Evolutionary conservation across 2,329 filamentous ascomycete species (phyloP).

Genomic region (Fusarium zealandicum): DNA sequence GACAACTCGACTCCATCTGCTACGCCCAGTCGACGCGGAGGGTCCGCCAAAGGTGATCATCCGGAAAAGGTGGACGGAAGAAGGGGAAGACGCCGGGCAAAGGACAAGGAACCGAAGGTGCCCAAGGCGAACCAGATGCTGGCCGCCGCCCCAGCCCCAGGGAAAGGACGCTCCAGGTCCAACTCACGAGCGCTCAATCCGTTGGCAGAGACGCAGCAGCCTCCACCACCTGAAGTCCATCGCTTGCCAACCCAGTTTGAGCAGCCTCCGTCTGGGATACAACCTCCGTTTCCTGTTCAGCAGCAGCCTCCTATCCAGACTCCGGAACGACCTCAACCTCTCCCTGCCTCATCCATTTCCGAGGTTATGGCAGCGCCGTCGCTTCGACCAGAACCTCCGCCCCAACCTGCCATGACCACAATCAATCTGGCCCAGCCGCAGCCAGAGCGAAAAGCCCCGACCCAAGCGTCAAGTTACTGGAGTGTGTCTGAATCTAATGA

Average conservation of each 20-base stretch:
- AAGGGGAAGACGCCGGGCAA: conserved; percentile 50
- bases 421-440: conserved; percentile 58
- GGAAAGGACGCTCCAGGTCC: conserved; percentile 61
- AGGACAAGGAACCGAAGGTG: conserved; percentile 53
- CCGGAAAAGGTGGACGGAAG: conserved; percentile 56
- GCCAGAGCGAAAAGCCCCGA: conserved; percentile 59
- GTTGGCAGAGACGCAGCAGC: conserved; percentile 53
- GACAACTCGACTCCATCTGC: conserved; percentile 65
- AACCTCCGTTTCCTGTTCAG: conserved; percentile 51
- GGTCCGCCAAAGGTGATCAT: conserved; percentile 51
- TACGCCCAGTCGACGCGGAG: conserved; percentile 64
- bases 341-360: conserved; percentile 51
- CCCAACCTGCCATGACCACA: conserved; percentile 56
- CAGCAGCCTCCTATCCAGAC: conserved; percentile 39
- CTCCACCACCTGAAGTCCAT: conserved; percentile 49
- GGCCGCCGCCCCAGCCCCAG: conserved; percentile 54
- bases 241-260: conserved; percentile 56
- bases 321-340: conserved; percentile 48
- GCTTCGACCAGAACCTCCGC: conserved; percentile 61
- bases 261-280: conserved; percentile 50
- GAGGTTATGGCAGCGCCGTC: conserved; percentile 66
- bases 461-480: conserved; percentile 82
- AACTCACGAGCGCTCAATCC: conserved; percentile 58
- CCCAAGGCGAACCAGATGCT: conserved; percentile 53
- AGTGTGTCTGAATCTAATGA: conserved; percentile 82